Evolutionary conservation across 192 early-diverging fungal species (phyloP), one percentile per base, ranked within the genome.

Genomic region (Gigaspora rosea): DNA sequence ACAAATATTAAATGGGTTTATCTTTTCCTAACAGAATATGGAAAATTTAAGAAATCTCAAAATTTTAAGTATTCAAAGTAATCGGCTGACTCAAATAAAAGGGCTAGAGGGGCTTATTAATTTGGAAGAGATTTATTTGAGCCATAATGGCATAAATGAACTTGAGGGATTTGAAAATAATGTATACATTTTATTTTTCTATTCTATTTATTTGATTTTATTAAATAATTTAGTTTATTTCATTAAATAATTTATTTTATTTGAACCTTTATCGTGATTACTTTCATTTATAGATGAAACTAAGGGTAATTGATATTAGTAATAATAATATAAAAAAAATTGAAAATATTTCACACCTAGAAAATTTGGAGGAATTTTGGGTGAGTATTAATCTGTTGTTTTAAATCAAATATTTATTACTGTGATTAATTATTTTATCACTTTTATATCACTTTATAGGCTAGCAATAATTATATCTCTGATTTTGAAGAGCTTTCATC

Each of bases 81-180:
- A 99, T 80, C 92, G 96, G 15, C 79, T 99, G 50, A 86, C 85
- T 0, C 83, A 84, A 68, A 82, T 96, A n/a, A 88, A 92, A 82
- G 94, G 93, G 7, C 78, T 96, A 35, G 91, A 91, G 27, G 83
- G 86, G 22, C 76, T 94, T 51, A 78, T 73, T 35, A 85, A 82
- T 48, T 84, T 99, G 18, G 94, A 98, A 76, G 96, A 98, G 76
- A 84, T 99, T 47, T 99, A 98, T 75, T 65, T 98, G 49, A 93
- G 91, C 63, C 94, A 99, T 82, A 99, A 99, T 83, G 94, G 89
- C 22, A 93, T 99, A 64, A 74, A 77, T 35, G 81, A 78, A 67
- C 88, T 99, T 51, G 90, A 90, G 75, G 92, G 91, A 49, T 84
- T 98, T n/a, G 95, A 93, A 18, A 79, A 86, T 18, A 97, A 95